Percentiles rank a stretch among this genome's conserved stretches.
phyloP scores from a whole-genome alignment of 352 stramenopile genomes.

The Pythium oligandrum region DNA sequence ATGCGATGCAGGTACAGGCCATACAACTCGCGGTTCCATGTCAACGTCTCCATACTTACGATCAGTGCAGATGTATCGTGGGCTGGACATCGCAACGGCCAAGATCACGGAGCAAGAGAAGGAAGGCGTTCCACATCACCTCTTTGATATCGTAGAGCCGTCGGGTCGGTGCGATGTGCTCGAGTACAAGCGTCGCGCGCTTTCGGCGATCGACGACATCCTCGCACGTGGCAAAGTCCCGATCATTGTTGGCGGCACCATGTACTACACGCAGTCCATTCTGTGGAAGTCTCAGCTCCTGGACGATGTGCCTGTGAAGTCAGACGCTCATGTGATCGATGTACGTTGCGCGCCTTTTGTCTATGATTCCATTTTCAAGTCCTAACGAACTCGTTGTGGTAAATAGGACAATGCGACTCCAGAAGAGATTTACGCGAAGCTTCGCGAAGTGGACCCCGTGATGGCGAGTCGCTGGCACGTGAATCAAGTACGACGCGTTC shows the following conservation, averaged over 20 bases:
- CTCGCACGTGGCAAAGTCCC: constrained; percentile 81
- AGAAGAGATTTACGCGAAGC: constrained; percentile 51
- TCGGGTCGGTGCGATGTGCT: constrained; percentile 70
- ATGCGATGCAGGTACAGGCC: constrained; percentile 78
- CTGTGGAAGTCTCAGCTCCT: constrained; percentile 86
- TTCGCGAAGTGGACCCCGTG: constrained; percentile 73
- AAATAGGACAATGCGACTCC: constrained; percentile 28
- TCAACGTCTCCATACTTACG: background rate
- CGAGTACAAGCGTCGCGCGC: constrained; percentile 74
- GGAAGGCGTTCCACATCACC: constrained; percentile 86
- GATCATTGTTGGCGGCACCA: constrained; percentile 89
- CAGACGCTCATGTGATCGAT: constrained; percentile 12
- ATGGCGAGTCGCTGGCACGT: constrained; percentile 81
- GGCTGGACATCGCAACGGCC: constrained; percentile 85
- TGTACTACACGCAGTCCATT: constrained; percentile 91
- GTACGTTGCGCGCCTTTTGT: constrained; percentile 6
- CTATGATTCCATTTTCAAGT: constrained; percentile 4
- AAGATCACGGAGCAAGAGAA: constrained; percentile 85
- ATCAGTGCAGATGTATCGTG: constrained; percentile 72
- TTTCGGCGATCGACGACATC: constrained; percentile 81
- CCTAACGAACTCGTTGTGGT: constrained; percentile 3
- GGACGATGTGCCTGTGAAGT: constrained; percentile 55
- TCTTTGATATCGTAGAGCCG: constrained; percentile 84
- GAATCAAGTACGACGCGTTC: constrained; percentile 84
- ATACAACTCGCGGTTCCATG: background rate